Evolutionary conservation across 345 rosid genomes (phyloP).

Genomic region (Heritiera fomes): DNA sequence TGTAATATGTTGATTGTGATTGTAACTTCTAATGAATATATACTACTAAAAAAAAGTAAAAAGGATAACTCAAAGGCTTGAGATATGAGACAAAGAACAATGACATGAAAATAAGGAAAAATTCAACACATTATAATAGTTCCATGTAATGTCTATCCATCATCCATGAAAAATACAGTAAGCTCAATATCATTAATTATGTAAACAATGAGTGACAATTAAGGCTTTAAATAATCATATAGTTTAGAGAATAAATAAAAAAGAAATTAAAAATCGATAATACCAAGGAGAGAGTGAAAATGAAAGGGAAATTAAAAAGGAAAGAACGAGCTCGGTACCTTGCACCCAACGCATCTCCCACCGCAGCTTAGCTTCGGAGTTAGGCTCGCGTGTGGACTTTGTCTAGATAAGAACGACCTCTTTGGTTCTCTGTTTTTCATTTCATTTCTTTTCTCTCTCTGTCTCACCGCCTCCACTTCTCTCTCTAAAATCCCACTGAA

Average conservation of each 20-base stretch:
- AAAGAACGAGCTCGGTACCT: slow-evolving; percentile 56
- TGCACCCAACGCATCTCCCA: slow-evolving; percentile 50
- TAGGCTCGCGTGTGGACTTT: slow-evolving; percentile 45
- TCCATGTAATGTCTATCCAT: too few species aligned
- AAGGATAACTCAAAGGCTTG: too few species aligned
- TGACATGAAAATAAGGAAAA: slow-evolving; percentile 6
- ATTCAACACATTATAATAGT: background rate
- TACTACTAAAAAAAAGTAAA: background rate
- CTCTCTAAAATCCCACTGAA: slow-evolving; percentile 21
- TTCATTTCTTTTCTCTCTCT: slow-evolving; percentile 13
- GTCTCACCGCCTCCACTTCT: slow-evolving; percentile 27
- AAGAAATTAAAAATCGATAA: slow-evolving; percentile 22
- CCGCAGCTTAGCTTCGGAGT: slow-evolving; percentile 38
- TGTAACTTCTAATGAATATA: too few species aligned
- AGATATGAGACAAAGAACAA: background rate
- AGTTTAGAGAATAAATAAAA: background rate
- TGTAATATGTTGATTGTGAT: too few species aligned
- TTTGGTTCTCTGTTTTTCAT: background rate
- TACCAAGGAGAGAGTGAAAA: slow-evolving; percentile 38
- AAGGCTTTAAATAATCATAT: slow-evolving; percentile 8
- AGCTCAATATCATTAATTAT: background rate
- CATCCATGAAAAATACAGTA: too few species aligned
- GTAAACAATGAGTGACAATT: slow-evolving; percentile 10
- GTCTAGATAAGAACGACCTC: slow-evolving; percentile 67
- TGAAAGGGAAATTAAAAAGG: slow-evolving; percentile 41